phyloP scores from a whole-genome alignment of 1,284 basidiomycete species.

The Cutaneotrichosporon sp. region DNA sequence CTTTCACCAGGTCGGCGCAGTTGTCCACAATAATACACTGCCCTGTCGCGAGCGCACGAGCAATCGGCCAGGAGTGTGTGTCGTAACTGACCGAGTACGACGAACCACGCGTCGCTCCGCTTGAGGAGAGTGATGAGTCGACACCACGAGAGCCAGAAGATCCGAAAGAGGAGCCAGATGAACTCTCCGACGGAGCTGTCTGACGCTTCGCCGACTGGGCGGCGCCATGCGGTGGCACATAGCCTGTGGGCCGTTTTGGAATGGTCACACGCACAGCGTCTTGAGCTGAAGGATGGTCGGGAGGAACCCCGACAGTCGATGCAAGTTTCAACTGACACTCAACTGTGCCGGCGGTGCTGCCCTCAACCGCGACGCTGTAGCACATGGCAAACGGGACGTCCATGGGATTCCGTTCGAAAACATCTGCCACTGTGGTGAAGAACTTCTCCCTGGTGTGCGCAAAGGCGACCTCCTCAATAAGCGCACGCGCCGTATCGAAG shows the following conservation, averaged over 20 bases:
- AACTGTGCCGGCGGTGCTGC: not conserved
- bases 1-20: constrained; percentile 22
- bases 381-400: constrained; percentile 26
- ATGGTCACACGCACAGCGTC: not conserved
- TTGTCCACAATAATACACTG: constrained; percentile 34
- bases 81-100: not conserved
- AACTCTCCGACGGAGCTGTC: not conserved
- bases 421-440: constrained; percentile 14
- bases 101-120: not conserved
- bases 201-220: not conserved
- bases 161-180: too few species aligned
- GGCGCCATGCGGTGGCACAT: too few species aligned
- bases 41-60: constrained; percentile 22
- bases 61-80: constrained; percentile 23
- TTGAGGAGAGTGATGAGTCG: not conserved
- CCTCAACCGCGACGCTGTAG: constrained; percentile 15
- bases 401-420: constrained; percentile 14
- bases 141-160: too few species aligned
- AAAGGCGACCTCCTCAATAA: constrained; percentile 15
- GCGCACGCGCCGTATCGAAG: constrained; percentile 13
- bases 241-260: not conserved
- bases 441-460: constrained; percentile 12
- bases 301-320: constrained; percentile 20
- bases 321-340: constrained; percentile 14
- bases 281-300: constrained; percentile 14